Evolutionary conservation across 2,329 filamentous ascomycete genomes (phyloP).

Genomic region (Trichocomaceae sp.): DNA sequence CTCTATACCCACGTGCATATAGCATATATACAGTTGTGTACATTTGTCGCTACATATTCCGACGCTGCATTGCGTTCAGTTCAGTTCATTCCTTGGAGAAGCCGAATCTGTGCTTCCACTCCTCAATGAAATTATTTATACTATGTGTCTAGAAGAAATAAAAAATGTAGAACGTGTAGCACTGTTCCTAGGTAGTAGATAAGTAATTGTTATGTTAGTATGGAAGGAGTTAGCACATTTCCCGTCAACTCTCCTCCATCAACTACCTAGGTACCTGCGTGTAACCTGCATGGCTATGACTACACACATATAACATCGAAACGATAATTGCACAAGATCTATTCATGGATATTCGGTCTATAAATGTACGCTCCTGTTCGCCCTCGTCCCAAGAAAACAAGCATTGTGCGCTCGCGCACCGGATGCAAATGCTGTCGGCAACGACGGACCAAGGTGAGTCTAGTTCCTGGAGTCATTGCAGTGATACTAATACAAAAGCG

Average conservation of each 20-base stretch:
- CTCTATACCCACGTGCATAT: conserved; percentile 8
- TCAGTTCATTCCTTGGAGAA: not conserved
- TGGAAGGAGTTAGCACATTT: too few relatives aligned
- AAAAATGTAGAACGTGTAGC: too few relatives aligned
- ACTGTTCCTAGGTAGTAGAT: too few relatives aligned
- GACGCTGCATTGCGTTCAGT: not conserved
- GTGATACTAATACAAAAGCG: not conserved
- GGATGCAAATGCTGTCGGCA: conserved; percentile 7
- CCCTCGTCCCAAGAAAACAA: not conserved
- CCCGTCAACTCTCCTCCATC: too few relatives aligned
- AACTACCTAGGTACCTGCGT: too few relatives aligned
- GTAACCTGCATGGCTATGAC: too few relatives aligned
- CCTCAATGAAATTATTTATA: too few relatives aligned
- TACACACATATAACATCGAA: too few relatives aligned
- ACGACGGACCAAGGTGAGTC: not conserved
- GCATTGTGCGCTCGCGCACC: conserved; percentile 3
- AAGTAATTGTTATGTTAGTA: too few relatives aligned
- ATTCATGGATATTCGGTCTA: not conserved
- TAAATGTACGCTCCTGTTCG: conserved; percentile 2
- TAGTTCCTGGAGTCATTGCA: not conserved
- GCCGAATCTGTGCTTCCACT: too few relatives aligned
- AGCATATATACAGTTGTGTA: conserved; percentile 6
- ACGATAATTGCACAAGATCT: not conserved
- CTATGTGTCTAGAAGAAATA: too few relatives aligned
- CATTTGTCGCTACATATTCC: not conserved